A percentile compares a stretch with the other conserved stretches of the same genome.
These are phyloP conservation scores for Aureobasidium mangrovei DNA, from an alignment of 2,329 filamentous ascomycete species.

Conservation along the genomic window DNA sequence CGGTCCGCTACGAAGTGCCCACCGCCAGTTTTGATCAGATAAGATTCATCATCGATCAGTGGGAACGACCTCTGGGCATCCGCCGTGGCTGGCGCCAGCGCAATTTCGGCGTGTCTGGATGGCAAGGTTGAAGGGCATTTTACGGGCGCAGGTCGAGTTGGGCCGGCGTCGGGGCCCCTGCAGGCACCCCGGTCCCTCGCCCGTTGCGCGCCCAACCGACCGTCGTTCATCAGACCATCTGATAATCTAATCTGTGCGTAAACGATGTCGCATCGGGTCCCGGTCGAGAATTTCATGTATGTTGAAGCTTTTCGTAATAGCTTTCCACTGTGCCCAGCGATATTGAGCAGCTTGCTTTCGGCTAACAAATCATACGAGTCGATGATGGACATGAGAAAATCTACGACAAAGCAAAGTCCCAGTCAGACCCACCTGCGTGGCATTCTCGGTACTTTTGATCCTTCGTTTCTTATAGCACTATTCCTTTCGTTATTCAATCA, in stretches of 20 bases:
- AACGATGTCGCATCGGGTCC: constrained; percentile 6
- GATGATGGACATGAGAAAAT: no score
- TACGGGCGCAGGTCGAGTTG: not conserved
- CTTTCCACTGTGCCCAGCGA: not conserved
- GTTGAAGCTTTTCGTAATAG: constrained; percentile 9
- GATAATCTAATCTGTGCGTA: constrained; percentile 11
- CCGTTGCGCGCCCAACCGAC: not conserved
- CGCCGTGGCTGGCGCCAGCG: not conserved
- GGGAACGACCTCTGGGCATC: not conserved
- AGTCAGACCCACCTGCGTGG: no score
- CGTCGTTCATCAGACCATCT: constrained; percentile 5
- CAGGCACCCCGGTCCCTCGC: not conserved
- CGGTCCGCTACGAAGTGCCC: constrained; percentile 5
- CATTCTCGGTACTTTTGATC: no score
- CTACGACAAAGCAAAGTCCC: no score
- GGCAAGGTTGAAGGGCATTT: not conserved
- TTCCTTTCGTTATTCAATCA: no score
- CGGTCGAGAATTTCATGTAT: not conserved
- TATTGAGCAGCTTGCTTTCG: no score
- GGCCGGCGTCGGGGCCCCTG: constrained; percentile 8
- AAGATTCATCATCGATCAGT: constrained; percentile 11
- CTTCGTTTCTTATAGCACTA: no score
- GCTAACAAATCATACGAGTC: no score
- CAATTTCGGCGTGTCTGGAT: constrained; percentile 9
- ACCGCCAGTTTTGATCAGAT: constrained; percentile 3